Evolutionary conservation across 2,329 filamentous ascomycete species (phyloP), one percentile per base, ranked within the genome.

Genomic region (Arthrobotrys sphaeroides): DNA sequence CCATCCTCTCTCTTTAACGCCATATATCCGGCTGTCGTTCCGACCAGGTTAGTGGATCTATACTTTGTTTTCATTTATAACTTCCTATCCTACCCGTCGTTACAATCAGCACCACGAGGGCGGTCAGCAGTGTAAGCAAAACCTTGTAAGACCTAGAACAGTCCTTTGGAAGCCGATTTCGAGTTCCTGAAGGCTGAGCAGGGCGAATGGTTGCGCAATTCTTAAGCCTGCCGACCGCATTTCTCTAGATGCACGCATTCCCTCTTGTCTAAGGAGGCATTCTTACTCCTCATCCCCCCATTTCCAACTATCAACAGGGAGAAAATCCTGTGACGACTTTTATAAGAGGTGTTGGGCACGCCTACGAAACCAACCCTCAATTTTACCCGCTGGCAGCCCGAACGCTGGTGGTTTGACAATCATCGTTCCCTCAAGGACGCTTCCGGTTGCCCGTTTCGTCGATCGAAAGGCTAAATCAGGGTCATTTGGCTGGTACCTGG

Each of bases 191-290:
- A 64, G 64, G 57, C 64, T 69, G 64, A 57, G 24, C 51, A 31
- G 55, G 57, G 38, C 57, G 20, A 60, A n/a, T 33, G 33, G 53
- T 65, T 57, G 57, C 49, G 57, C 47, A 75, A 69, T 75, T 53
- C 72, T 65, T 61, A 64, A 69, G 47, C 59, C 64, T 69, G 64
- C 72, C 72, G 72, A 69, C 72, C 72, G 72, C 72, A 69, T 75
- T 75, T 69, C 47, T 69, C 6, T 20, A 69, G 28, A 62, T 51
- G 55, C 42, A 60, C 62, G 13, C 57, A 64, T 64, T 69, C 47
- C 59, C 22, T 64, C 26, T 72, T 65, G n/a, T 31, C 26, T 57
- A 72, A 72, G 67, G 67, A 16, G 67, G 45, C 67, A 72, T 72
- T 75, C 64, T 53, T 64, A 13, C 55, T 53, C 55, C 64, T 75